Percentiles rank a stretch among this genome's conserved stretches.
These are phyloP conservation scores for Chaetoscypha palmicola DNA, from an alignment of 2,329 filamentous ascomycete species.

Conservation along the genomic window DNA sequence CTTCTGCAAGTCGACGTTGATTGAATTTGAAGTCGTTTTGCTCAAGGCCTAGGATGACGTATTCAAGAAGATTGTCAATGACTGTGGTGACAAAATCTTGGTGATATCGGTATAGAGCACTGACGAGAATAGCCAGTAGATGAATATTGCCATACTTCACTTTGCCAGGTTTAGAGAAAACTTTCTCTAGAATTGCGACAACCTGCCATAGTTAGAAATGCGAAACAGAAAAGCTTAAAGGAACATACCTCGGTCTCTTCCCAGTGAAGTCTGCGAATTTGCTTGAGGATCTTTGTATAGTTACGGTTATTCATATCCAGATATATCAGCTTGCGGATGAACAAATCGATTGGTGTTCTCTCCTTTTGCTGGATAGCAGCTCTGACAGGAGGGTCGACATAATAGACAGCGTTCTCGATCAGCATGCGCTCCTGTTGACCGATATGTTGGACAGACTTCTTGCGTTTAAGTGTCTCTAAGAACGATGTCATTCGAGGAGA, in stretches of 20 bases:
- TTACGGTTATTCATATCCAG: conserved; percentile 90
- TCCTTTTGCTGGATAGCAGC: conserved; percentile 96
- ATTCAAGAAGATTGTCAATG: conserved; percentile 86
- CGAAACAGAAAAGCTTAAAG: not conserved
- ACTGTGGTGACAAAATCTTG: conserved; percentile 85
- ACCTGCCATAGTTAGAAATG: conserved; percentile 19
- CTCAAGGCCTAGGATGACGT: conserved; percentile 80
- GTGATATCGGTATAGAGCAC: conserved; percentile 85
- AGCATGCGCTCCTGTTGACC: conserved; percentile 96
- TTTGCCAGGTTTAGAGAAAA: conserved; percentile 93
- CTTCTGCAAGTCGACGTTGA: conserved; percentile 87
- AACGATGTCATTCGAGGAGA: conserved; percentile 90
- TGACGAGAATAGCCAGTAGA: conserved; percentile 80
- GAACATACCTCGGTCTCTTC: conserved; percentile 73
- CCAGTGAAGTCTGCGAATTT: conserved; percentile 94
- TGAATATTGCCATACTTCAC: conserved; percentile 98
- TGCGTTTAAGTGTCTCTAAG: conserved; percentile 87
- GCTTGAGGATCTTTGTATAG: conserved; percentile 87
- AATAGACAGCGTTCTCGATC: conserved; percentile 96
- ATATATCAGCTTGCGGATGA: conserved; percentile 88
- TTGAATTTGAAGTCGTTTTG: conserved; percentile 97
- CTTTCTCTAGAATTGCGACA: conserved; percentile 53
- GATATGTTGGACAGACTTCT: conserved; percentile 92
- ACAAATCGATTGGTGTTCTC: conserved; percentile 84
- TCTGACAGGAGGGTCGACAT: conserved; percentile 89